phyloP scores from a whole-genome alignment of 108 stramenopile genomes.

The Skeletonema marinoi region DNA sequence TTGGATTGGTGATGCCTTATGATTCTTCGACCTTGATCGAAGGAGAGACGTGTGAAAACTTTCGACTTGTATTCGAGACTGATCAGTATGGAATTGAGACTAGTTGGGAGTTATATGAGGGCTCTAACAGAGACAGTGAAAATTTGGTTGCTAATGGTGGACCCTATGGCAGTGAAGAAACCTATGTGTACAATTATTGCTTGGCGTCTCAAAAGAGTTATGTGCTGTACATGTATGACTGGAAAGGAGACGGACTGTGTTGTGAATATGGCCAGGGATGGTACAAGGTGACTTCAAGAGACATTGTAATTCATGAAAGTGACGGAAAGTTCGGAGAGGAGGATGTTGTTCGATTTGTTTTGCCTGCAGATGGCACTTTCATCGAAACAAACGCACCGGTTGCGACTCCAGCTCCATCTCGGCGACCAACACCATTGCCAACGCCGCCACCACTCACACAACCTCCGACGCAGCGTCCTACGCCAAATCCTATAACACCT shows the following conservation, averaged over 20 bases:
- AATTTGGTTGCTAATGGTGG: constrained; percentile 35
- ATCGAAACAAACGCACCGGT: not conserved
- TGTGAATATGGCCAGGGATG: constrained; percentile 25
- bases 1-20: constrained; percentile 34
- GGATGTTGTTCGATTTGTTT: constrained; percentile 16
- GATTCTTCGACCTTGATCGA: constrained; percentile 24
- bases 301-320: constrained; percentile 18
- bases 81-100: constrained; percentile 38
- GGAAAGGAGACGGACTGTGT: constrained; percentile 30
- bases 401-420: not conserved
- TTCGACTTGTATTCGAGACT: constrained; percentile 25
- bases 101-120: constrained; percentile 36
- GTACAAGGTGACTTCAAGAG: constrained; percentile 25
- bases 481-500: not conserved
- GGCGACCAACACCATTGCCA: not conserved
- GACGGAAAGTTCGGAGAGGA: constrained; percentile 28
- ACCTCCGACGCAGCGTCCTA: not conserved
- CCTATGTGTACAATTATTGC: constrained; percentile 31
- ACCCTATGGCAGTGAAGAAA: constrained; percentile 28
- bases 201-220: constrained; percentile 25
- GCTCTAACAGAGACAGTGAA: constrained; percentile 2
- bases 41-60: constrained; percentile 37
- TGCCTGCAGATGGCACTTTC: constrained; percentile 28
- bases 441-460: not conserved
- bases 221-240: constrained; percentile 38